These are phyloP conservation scores for Solanum habrochaites DNA, from an alignment of 257 asterid species.

Conservation along the genomic window DNA sequence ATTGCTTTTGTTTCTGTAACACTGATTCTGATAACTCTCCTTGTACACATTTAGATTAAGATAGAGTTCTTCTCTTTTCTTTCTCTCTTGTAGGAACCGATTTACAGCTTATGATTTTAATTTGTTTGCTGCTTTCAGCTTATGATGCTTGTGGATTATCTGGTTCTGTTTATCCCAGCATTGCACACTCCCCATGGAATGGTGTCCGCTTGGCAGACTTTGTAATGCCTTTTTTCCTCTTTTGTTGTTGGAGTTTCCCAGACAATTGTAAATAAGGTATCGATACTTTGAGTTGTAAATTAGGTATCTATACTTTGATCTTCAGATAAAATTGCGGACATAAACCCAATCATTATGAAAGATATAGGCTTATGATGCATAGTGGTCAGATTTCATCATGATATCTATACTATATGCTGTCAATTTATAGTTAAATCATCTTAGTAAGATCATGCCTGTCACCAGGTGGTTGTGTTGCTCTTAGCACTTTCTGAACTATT, in stretches of 20 bases:
- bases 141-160: conserved; percentile 78
- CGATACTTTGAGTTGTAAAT: too few species aligned
- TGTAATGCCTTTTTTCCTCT: conserved; percentile 90
- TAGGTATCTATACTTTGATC: conserved; percentile 22
- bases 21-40: background rate
- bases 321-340: background rate
- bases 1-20: background rate
- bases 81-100: background rate
- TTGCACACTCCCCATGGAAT: conserved; percentile 80
- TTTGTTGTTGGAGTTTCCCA: conserved; percentile 67
- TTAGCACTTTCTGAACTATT: background rate
- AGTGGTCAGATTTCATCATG: background rate
- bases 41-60: background rate
- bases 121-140: conserved; percentile 38
- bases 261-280: conserved; percentile 60
- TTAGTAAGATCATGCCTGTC: background rate
- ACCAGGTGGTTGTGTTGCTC: background rate
- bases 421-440: background rate
- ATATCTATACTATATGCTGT: background rate
- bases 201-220: conserved; percentile 82
- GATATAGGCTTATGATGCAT: background rate
- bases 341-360: background rate
- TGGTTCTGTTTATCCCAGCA: conserved; percentile 61
- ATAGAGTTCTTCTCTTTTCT: background rate
- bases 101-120: background rate